Percentiles rank a stretch among this genome's conserved stretches.
Evolutionary conservation across 768 basidiomycete species (phyloP).

Genomic region (Naganishia randhawae): DNA sequence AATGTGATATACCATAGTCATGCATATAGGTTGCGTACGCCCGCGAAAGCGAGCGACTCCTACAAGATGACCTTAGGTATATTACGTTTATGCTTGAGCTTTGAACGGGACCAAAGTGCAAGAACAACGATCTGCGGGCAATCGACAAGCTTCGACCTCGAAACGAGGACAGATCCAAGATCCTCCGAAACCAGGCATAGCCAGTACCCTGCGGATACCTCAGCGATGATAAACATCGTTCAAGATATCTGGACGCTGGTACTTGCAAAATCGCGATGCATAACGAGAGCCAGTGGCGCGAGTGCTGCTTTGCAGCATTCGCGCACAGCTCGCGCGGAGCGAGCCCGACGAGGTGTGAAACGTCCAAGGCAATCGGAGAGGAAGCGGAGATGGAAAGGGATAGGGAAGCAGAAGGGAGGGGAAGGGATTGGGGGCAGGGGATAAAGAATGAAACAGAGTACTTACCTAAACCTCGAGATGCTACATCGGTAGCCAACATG

Average conservation of each 20-base stretch:
- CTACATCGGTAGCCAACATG: conserved; percentile 97
- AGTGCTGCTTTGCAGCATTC: neutral
- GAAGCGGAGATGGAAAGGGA: neutral
- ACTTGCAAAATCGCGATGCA: neutral
- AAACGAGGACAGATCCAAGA: conserved; percentile 21
- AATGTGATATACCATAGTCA: conserved; percentile 23
- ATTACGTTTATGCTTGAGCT: conserved; percentile 17
- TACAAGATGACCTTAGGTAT: conserved; percentile 11
- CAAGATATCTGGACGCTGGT: neutral
- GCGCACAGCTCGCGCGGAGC: neutral
- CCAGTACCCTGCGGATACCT: neutral
- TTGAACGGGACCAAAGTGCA: conserved; percentile 19
- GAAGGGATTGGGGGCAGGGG: too few species aligned
- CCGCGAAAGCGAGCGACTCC: conserved; percentile 14
- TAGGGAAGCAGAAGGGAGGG: neutral
- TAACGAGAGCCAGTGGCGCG: neutral
- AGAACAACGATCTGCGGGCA: neutral
- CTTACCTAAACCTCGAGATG: conserved; percentile 99
- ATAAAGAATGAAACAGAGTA: conserved; percentile 50
- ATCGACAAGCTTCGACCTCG: conserved; percentile 16
- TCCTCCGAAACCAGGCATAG: conserved; percentile 10
- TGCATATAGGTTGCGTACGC: conserved; percentile 20
- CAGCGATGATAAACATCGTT: neutral
- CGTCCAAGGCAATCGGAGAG: neutral
- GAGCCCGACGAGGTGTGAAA: neutral